Base-by-base conservation (phyloP, 163 green algal species). In the Coccomyxa subellipsoidea region DNA sequence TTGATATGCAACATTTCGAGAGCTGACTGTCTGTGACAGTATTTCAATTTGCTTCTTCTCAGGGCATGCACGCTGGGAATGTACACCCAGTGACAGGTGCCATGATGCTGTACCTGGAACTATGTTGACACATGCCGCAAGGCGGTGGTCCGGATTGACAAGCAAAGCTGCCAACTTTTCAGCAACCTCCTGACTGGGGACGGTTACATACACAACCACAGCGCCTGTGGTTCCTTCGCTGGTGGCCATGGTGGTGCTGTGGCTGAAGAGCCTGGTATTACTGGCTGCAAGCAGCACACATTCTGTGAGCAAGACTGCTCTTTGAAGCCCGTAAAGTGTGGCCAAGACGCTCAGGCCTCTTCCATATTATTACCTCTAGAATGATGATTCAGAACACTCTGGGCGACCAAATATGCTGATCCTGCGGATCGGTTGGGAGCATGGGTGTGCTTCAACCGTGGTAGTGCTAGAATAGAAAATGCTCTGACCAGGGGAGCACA, bases 121-220 rank as follows among this genome's bases (percentile, higher is more conserved):
- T 25, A 95, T 92, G 76, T 93, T 95, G 7, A 93, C 90, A 66
- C 92, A 96, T 0, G 92, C 92, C 7, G 91, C 91, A 69, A 96
- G 83, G 82, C 66, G 66, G 10, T 32, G 29, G n/a, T 90, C 88
- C 37, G 54, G 29, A 23, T 88, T 80, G 10, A 96, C 86, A 4
- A 96, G 37, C 10, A 25, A 77, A 23, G 23, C 25, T 18, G 87
- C 89, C 29, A 94, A 85, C 32, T 76, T 80, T 4, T 86, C 54
- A 0, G 79, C 88, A 4, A 86, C 80, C 3, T 86, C 81, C 54
- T 85, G 69, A 38, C 40, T 38, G 31, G 86, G 86, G 1, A 88
- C 88, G 0, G 88, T 92, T 3, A 90, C 86, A 81, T 89, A 89
- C 2, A 87, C 79, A 10, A 88, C 72, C 10, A 80, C 73, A 39